Base-by-base conservation (phyloP, 306 rosid genomes). In the Erythrophleum fordii region DNA sequence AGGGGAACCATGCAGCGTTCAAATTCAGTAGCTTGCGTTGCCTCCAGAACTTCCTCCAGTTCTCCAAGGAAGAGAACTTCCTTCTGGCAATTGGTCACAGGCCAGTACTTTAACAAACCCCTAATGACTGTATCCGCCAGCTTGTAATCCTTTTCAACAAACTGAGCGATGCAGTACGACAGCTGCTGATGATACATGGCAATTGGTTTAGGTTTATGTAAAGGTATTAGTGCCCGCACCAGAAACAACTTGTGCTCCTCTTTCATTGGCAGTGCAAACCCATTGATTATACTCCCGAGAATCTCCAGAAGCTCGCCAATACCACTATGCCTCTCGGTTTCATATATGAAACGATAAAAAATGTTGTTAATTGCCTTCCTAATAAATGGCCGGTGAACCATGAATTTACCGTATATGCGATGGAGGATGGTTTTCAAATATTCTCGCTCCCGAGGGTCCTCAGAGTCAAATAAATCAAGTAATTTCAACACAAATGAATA, bases 201-300 rank as follows among this genome's bases (percentile, higher is more conserved):
- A 34, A 91, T 69, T 0, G 99, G 81, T 83, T 93, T 95, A 16
- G 99, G 97, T 88, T 95, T 95, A 87, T 95, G 99, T 84, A 95
- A 85, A 6, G 99, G 99, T 82, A 95, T 75, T 72, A 95, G 90
- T 23, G 99, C 99, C 77, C 97, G 90, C 61, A 91, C 97, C 65
- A 95, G 94, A 80, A 95, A 95, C 86, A 95, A 65, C 83, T 95
- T 95, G 52, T 95, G 99, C 82, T 95, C 99, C 90, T 95, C 99
- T 81, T 95, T 95, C 99, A 95, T 95, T 2, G 99, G 99, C 69
- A 95, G 77, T 0, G 99, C 99, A 79, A 95, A 95, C 42, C 99
- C 99, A 83, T 95, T 95, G 20, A 95, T 95, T 45, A 95, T 93
- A 78, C 99, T 95, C 75, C 99, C 99, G n/a, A 95, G 97, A 80